Evolutionary conservation across 495 filamentous ascomycete genomes (phyloP).

Genomic region (Penicillium desertorum): DNA sequence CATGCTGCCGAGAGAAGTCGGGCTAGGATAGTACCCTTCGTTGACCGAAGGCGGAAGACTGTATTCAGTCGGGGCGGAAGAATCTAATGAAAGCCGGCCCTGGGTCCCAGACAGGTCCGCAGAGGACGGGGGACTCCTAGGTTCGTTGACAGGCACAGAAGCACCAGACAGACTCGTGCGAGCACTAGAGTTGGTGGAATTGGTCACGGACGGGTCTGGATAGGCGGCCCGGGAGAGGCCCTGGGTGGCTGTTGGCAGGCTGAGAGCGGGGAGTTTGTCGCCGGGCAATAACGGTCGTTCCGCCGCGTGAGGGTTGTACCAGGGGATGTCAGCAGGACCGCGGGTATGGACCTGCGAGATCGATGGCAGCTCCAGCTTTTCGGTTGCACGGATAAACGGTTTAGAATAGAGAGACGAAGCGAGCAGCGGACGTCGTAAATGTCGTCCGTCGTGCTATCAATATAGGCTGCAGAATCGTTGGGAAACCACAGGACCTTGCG

Average conservation of each 20-base stretch:
- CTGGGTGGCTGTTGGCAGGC: slow-evolving; percentile 64
- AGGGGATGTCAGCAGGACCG: slow-evolving; percentile 76
- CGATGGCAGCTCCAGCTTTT: slow-evolving; percentile 98
- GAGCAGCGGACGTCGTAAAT: slow-evolving; percentile 30
- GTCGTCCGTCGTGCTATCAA: slow-evolving; percentile 31
- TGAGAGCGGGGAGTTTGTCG: slow-evolving; percentile 77
- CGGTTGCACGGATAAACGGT: slow-evolving; percentile 60
- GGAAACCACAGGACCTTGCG: slow-evolving; percentile 4
- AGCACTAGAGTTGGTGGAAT: slow-evolving; percentile 34
- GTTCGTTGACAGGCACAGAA: slow-evolving; percentile 34
- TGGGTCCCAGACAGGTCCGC: slow-evolving; percentile 39
- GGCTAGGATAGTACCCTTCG: slow-evolving; percentile 43
- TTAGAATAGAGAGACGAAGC: slow-evolving; percentile 33
- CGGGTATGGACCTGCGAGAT: slow-evolving; percentile 87
- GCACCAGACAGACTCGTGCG: slow-evolving; percentile 42
- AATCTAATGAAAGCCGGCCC: slow-evolving; percentile 41
- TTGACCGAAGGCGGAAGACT: slow-evolving; percentile 29
- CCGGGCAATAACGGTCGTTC: slow-evolving; percentile 66
- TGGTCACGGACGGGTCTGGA: slow-evolving; percentile 32
- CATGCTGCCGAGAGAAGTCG: slow-evolving; percentile 65
- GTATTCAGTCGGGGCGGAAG: slow-evolving; percentile 34
- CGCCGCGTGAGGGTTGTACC: slow-evolving; percentile 70
- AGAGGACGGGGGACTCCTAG: slow-evolving; percentile 37
- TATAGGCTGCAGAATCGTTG: slow-evolving; percentile 8
- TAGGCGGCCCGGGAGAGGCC: slow-evolving; percentile 54